Base-by-base conservation (phyloP, 2,329 filamentous ascomycete species). In the Penicillium janthinellum region DNA sequence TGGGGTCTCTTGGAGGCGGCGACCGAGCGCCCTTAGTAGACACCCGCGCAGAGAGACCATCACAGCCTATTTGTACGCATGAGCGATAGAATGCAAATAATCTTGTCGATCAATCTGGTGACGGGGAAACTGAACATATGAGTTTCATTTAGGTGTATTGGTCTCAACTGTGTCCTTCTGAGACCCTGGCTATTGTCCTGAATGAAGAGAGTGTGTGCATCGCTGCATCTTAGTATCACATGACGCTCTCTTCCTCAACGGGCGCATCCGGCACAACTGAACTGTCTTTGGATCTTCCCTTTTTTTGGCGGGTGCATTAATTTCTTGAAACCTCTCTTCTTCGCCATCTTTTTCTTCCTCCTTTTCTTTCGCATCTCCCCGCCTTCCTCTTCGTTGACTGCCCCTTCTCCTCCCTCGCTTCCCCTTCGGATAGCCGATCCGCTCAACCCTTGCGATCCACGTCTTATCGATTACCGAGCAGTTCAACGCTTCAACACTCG, bases 401-500 rank as follows among this genome's bases (percentile, higher is more conserved):
- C 55, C 42, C 57, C 59, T 39, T 57, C 50, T 56, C 56, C 44
- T 56, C 56, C 60, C 56, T 62, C 61, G 37, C 53, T 59, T 35
- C 57, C 60, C 56, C 59, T 65, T 65, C 65, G 60, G 54, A 59
- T 62, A 58, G 55, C 58, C 47, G 59, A 63, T 56, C 61, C 59
- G 53, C 65, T n/a, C 50, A 53, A 25, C 50, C 65, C 66, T 66
- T 65, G 59, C 64, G 56, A 68, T 61, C 50, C 58, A 53, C 60
- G 38, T 49, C 60, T 67, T 66, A 66, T 66, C 66, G 63, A 64
- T 60, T 56, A 52, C 37, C 57, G 50, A 38, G 52, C 39, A 37
- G n/a, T 59, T 47, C 53, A 65, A 65, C 57, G 35, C 67, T 68
- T 61, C 53, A 65, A 65, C 55, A 20, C 68, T 69, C 60, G 56